Percentiles rank a stretch among this genome's conserved stretches.
phyloP scores from a whole-genome alignment of 2,329 filamentous ascomycete species.

The Aspergillus sp. region DNA sequence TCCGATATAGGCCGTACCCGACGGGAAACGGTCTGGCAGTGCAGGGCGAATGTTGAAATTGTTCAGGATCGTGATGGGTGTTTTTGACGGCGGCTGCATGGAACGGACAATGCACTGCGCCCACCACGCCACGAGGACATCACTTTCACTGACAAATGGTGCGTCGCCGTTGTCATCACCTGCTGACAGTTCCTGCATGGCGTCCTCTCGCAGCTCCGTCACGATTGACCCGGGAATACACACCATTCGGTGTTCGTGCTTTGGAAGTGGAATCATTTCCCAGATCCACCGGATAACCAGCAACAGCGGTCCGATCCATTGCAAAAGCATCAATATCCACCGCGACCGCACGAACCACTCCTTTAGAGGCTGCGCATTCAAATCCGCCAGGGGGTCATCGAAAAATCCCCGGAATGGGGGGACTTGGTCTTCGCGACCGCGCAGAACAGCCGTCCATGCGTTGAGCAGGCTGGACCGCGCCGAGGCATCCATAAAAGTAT shows the following conservation, averaged over 20 bases:
- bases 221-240: slow-evolving; percentile 35
- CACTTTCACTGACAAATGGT: slow-evolving; percentile 43
- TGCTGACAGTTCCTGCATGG: slow-evolving; percentile 6
- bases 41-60: slow-evolving; percentile 33
- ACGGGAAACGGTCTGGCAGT: slow-evolving; percentile 21
- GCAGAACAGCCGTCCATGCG: slow-evolving; percentile 45
- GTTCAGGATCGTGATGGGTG: slow-evolving; percentile 32
- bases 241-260: slow-evolving; percentile 20
- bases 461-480: slow-evolving; percentile 39
- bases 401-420: slow-evolving; percentile 28
- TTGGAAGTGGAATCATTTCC: no score
- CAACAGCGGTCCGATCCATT: no score
- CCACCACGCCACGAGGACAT: slow-evolving; percentile 42
- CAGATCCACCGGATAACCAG: no score
- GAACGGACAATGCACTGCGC: slow-evolving; percentile 20
- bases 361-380: slow-evolving; percentile 2
- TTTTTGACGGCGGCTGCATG: slow-evolving; percentile 13
- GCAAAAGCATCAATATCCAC: no score
- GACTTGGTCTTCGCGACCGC: slow-evolving; percentile 40
- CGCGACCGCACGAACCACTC: no score
- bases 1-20: slow-evolving; percentile 17
- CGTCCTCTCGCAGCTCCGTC: slow-evolving; percentile 18
- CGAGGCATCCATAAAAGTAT: slow-evolving; percentile 46
- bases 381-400: slow-evolving; percentile 29
- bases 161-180: slow-evolving; percentile 4